Base-by-base conservation (phyloP, 2,329 filamentous ascomycete species). In the Alternaria triticimaculans region DNA sequence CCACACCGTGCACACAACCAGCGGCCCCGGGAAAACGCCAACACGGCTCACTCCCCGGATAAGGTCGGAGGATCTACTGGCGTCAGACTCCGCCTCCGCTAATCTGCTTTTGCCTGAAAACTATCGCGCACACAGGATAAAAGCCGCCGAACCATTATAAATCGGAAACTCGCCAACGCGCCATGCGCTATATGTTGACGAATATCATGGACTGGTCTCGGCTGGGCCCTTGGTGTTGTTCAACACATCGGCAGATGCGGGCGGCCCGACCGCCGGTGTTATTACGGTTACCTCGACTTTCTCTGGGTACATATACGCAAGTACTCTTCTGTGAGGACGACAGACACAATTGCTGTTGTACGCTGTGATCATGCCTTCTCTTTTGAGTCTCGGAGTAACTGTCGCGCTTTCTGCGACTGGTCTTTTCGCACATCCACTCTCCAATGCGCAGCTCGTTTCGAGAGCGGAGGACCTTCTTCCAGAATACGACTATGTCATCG, bases 401-500 rank as follows among this genome's bases (percentile, higher is more conserved):
- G 28, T 69, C 15, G 64, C 58, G n/a, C 54, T 72, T 25, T 67
- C 65, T 28, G 58, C 63, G 10, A 62, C 66, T 14, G 43, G 49
- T 21, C 62, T 62, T 43, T 20, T 68, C 9, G 68, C 70, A 15
- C 67, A 71, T 26, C 70, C 70, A 23, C 65, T 69, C 6, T 70
- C 68, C 49, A 65, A 62, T 21, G 70, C 65, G 6, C 51, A 60
- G 6, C 21, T 69, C 21, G 21, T 71, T 7, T 64, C 64, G 3
- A 61, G 59, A 50, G 53, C 70, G 11, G 62, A 66, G 10, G 49
- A 66, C 4, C 56, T 72, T 2, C 65, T 71, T 11, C 57, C 55
- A 3, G 64, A 64, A 44, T 73, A 73, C 44, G 73, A 76, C 58
- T 76, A 75, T 62, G 67, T 76, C 11, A 61, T 76, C 9, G 68